Conservation (phyloP, 139 green algal genomes). For the Closterium sp. region DNA sequence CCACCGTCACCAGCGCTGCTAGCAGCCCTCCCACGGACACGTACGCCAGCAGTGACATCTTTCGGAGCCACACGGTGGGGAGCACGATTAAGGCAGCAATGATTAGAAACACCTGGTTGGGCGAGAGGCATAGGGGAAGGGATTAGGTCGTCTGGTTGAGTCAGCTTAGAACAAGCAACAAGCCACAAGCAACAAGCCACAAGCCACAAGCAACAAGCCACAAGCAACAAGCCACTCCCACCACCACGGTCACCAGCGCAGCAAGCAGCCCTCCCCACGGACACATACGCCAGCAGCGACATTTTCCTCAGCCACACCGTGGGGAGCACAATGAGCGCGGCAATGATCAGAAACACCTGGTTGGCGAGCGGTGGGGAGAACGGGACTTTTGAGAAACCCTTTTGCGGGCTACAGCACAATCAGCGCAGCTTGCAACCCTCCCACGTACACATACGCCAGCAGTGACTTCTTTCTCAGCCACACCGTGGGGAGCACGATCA, state of each 20-base stretch:
- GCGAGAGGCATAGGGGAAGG: too few relatives aligned
- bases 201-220: too few relatives aligned
- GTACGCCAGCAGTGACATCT: conserved; percentile 22
- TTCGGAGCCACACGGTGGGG: background rate
- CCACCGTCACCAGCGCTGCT: conserved; percentile 3
- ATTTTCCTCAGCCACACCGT: conserved; percentile 8
- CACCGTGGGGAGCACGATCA: conserved; percentile 25
- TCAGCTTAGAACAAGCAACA: background rate
- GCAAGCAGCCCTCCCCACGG: conserved; percentile 20
- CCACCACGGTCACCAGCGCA: conserved; percentile 7
- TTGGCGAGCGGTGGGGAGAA: background rate
- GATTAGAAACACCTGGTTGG: conserved; percentile 22
- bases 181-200: background rate
- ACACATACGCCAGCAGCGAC: conserved; percentile 30
- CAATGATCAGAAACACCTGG: conserved; percentile 20
- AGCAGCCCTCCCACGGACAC: conserved; percentile 24
- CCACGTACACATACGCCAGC: conserved; percentile 23
- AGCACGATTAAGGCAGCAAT: conserved; percentile 9
- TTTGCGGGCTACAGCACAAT: too few relatives aligned
- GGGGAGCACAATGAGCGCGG: conserved; percentile 11
- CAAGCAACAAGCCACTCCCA: background rate
- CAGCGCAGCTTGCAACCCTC: conserved; percentile 3
- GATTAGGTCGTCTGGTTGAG: too few relatives aligned
- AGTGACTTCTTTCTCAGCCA: background rate
- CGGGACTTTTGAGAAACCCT: too few relatives aligned